These are phyloP conservation scores for Geosmithia putterillii DNA, from an alignment of 2,329 filamentous ascomycete species.

Conservation along the genomic window DNA sequence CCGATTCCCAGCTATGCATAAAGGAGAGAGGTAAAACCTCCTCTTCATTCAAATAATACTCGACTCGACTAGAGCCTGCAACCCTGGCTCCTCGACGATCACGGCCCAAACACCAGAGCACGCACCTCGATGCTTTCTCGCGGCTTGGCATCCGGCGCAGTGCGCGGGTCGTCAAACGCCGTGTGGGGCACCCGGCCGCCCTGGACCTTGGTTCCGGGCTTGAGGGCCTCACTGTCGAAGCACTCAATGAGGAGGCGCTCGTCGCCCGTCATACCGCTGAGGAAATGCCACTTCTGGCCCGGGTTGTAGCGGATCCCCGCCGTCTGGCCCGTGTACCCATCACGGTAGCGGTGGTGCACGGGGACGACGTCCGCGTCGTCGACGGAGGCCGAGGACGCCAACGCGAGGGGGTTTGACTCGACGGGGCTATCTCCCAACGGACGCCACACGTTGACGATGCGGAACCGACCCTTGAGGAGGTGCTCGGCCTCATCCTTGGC, in stretches of 20 bases:
- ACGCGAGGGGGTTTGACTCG: constrained; percentile 54
- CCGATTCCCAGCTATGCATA: too few relatives aligned
- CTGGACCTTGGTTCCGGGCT: constrained; percentile 35
- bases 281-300: constrained; percentile 64
- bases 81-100: constrained; percentile 5
- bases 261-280: constrained; percentile 62
- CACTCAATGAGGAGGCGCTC: constrained; percentile 71
- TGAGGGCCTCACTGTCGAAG: constrained; percentile 53
- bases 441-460: constrained; percentile 83
- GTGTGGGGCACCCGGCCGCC: constrained; percentile 53
- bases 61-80: too few relatives aligned
- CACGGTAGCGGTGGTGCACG: constrained; percentile 58
- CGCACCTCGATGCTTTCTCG: constrained; percentile 87
- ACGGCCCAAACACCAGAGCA: constrained; percentile 66
- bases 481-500: constrained; percentile 56
- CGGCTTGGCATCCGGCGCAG: constrained; percentile 53
- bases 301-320: constrained; percentile 52
- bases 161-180: constrained; percentile 67
- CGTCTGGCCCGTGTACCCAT: constrained; percentile 59
- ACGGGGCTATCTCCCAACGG: constrained; percentile 47
- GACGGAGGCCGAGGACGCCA: constrained; percentile 53
- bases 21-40: neutral
- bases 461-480: constrained; percentile 56
- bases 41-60: too few relatives aligned
- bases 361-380: constrained; percentile 52